Evolutionary conservation across 108 stramenopile species (phyloP).

Genomic region (Nitzschia palea): DNA sequence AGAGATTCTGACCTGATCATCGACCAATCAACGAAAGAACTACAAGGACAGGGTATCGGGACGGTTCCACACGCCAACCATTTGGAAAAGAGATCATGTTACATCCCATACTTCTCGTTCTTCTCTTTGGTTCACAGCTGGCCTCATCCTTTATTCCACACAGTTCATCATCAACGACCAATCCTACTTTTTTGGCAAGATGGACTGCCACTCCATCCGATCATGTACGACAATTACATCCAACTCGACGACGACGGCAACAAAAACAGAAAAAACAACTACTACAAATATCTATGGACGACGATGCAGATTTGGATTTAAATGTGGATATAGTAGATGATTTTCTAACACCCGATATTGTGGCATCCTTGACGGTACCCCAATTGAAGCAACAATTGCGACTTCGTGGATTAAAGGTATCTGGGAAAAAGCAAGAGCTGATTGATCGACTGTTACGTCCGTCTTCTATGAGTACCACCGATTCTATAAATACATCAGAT

Average conservation of each 20-base stretch:
- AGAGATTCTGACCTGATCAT: too few species aligned
- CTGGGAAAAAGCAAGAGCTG: constrained; percentile 71
- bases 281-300: not conserved
- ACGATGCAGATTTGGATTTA: not conserved
- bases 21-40: too few species aligned
- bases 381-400: constrained; percentile 81
- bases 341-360: constrained; percentile 22
- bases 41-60: too few species aligned
- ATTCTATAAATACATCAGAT: not conserved
- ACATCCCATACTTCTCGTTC: not conserved
- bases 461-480: not conserved
- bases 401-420: constrained; percentile 65
- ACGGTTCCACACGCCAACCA: too few species aligned
- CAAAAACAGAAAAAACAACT: too few species aligned
- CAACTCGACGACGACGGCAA: too few species aligned
- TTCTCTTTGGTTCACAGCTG: not conserved
- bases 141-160: not conserved
- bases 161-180: too few species aligned
- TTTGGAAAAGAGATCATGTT: too few species aligned
- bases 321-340: too few species aligned
- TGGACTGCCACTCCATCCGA: too few species aligned
- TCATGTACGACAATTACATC: too few species aligned
- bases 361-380: constrained; percentile 61
- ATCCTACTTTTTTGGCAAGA: too few species aligned
- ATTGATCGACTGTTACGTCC: constrained; percentile 56